These are phyloP conservation scores for Rhododendron ovatum DNA, from an alignment of 148 eudicot genomes.

Conservation along the genomic window DNA sequence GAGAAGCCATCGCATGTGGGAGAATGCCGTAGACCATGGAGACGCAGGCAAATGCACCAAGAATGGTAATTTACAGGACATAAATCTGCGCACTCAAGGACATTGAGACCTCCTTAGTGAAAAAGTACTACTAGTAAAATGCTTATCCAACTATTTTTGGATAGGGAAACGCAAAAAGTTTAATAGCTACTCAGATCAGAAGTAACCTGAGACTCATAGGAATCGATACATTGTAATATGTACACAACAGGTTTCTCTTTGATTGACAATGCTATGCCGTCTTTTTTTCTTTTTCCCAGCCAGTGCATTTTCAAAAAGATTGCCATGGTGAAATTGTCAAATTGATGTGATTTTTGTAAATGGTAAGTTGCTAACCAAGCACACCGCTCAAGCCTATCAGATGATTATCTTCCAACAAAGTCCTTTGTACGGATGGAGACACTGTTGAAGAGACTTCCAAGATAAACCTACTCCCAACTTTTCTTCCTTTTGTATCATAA, in stretches of 20 bases:
- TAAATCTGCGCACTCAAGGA: slow-evolving; percentile 1
- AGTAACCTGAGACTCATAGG: not conserved
- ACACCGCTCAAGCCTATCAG: not conserved
- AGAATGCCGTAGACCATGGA: slow-evolving; percentile 5
- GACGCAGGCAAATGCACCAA: not conserved
- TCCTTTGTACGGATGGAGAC: not conserved
- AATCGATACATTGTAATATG: not conserved
- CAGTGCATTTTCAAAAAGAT: not conserved
- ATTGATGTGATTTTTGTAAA: not conserved
- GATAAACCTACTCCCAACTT: not conserved
- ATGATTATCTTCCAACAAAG: not conserved
- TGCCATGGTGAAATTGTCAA: not conserved
- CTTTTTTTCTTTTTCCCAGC: not conserved
- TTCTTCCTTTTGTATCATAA: not conserved
- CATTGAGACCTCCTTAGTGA: not conserved
- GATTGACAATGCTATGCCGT: not conserved
- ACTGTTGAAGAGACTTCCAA: not conserved
- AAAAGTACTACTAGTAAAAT: not conserved
- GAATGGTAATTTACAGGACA: slow-evolving; percentile 6
- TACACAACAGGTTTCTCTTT: not conserved
- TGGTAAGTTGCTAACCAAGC: not conserved
- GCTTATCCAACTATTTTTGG: not conserved
- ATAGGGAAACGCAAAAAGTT: not conserved
- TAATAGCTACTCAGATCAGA: not conserved
- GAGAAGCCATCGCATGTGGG: slow-evolving; percentile 34